These are phyloP conservation scores for Globisporangium apiculatum DNA, from an alignment of 352 stramenopile genomes.

Conservation along the genomic window DNA sequence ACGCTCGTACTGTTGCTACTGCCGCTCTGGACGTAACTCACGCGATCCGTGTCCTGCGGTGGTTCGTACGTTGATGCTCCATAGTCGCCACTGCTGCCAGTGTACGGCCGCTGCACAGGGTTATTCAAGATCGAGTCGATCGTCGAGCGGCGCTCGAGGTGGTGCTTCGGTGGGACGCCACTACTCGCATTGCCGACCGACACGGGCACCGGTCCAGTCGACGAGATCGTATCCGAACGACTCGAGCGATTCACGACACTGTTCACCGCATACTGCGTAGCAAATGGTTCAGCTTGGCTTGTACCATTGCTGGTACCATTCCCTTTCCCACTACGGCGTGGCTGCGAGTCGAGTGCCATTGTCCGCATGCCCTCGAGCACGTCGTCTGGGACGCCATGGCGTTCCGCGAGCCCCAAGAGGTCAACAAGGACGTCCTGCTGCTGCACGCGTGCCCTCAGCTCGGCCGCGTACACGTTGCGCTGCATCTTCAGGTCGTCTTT, in stretches of 20 bases:
- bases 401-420: slow-evolving; percentile 48
- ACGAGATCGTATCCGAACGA: slow-evolving; percentile 58
- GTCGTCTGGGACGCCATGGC: slow-evolving; percentile 37
- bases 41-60: slow-evolving; percentile 17
- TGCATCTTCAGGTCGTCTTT: slow-evolving; percentile 82
- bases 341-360: slow-evolving; percentile 39
- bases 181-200: slow-evolving; percentile 25
- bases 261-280: neutral
- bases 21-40: slow-evolving; percentile 16
- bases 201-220: slow-evolving; percentile 49
- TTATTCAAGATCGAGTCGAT: slow-evolving; percentile 52
- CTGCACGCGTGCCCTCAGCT: slow-evolving; percentile 66
- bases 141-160: slow-evolving; percentile 28
- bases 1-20: slow-evolving; percentile 27
- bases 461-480: slow-evolving; percentile 67
- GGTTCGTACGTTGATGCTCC: neutral
- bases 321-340: slow-evolving; percentile 12
- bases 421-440: slow-evolving; percentile 41
- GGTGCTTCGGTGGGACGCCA: slow-evolving; percentile 8
- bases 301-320: too few relatives aligned
- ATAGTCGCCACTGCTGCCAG: neutral
- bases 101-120: slow-evolving; percentile 13
- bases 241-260: slow-evolving; percentile 26
- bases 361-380: slow-evolving; percentile 42
- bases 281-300: neutral